Evolutionary conservation across 2,329 filamentous ascomycete genomes (phyloP), one percentile per base, ranked within the genome.

Genomic region (Talaromyces sp.): DNA sequence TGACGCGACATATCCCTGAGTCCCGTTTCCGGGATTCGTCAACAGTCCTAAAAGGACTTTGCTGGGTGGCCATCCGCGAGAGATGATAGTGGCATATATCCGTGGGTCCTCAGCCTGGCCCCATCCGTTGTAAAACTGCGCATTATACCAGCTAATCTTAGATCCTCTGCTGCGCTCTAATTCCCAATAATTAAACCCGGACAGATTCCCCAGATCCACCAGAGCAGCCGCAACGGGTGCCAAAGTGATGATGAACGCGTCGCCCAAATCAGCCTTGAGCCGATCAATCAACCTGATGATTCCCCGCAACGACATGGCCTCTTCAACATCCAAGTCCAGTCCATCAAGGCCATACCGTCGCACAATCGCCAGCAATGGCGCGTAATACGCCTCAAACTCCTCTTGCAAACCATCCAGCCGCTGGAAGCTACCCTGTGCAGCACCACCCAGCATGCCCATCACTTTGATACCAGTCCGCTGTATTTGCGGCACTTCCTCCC

Each of bases 51-150:
- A 81, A 10, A 97, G 91, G 2, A 97, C 82, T 73, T 90, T 90
- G 22, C 86, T 79, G 0, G 91, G 84, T 2, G 85, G 81, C 89
- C 91, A 97, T 9, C 92, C 92, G 67, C 77, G 76, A 11, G 75
- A 67, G 25, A 82, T 71, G 52, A 82, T 80, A 56, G 74, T 70
- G 25, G 77, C 77, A 68, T 82, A 82, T 69, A 80, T 77, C 13
- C 73, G 73, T 1, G 78, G 75, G 64, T 83, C 82, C 33, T 83
- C 79, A 1, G 88, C 86, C 58, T 87, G 87, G 9, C 92, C 92
- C 89, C 92, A 97, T 1, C 92, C 92, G 73, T 91, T 95, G 82
- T 97, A 97, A 78, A 97, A 96, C 74, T 97, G 93, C 6, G 89
- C 84, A 74, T 97, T 97, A 77, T 97, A 97, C 87, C 92, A 97